Evolutionary conservation across 208 protist genomes (phyloP).

Genomic region (Leishmania turanica): DNA sequence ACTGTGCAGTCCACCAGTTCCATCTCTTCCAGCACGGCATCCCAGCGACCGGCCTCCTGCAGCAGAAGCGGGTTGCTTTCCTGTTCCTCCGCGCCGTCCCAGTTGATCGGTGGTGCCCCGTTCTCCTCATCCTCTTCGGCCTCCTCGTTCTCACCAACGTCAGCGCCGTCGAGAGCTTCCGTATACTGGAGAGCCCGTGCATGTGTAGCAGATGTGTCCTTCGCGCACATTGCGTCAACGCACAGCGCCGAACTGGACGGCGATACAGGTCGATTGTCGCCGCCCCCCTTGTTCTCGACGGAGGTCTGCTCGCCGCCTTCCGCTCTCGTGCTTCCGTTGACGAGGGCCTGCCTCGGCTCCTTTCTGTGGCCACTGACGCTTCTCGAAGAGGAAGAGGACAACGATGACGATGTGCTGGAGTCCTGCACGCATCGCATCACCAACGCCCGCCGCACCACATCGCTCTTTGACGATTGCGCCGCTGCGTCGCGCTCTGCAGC

Average conservation of each 20-base stretch:
- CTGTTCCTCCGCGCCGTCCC: neutral
- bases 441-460: neutral
- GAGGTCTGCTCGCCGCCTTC: neutral
- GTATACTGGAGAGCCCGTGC: neutral
- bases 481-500: neutral
- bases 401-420: neutral
- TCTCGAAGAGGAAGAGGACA: neutral
- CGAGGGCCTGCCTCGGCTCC: neutral
- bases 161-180: neutral
- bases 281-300: neutral
- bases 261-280: neutral
- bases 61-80: constrained; percentile 1
- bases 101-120: neutral
- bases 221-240: neutral
- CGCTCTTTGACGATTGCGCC: neutral
- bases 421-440: neutral
- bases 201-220: neutral
- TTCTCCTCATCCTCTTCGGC: neutral
- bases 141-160: neutral
- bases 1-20: constrained; percentile 32
- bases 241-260: neutral
- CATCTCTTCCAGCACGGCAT: constrained; percentile 22
- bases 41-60: constrained; percentile 27
- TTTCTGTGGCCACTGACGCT: neutral
- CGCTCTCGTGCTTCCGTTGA: neutral